phyloP scores from a whole-genome alignment of 2,329 filamentous ascomycete species.

The Pseudocercospora pini-densiflorae region DNA sequence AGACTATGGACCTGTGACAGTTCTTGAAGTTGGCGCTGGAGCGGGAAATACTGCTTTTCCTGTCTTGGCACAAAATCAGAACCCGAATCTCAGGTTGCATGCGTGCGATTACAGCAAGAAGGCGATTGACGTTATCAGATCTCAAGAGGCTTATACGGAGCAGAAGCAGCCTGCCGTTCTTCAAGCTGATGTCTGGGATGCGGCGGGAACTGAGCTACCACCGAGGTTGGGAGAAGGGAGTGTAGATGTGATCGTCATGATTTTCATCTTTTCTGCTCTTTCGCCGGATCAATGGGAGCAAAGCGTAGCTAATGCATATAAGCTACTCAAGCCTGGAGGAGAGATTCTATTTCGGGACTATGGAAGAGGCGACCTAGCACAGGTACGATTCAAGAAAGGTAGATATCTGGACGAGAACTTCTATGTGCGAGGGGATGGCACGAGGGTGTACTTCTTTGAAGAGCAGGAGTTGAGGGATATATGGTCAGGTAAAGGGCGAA shows the following conservation, averaged over 20 bases:
- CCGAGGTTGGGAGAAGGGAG: constrained; percentile 76
- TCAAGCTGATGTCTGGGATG: constrained; percentile 94
- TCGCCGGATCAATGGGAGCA: constrained; percentile 82
- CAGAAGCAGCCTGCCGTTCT: constrained; percentile 58
- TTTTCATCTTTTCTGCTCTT: constrained; percentile 96
- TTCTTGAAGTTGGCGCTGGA: constrained; percentile 92
- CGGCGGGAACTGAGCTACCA: constrained; percentile 70
- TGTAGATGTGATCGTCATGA: constrained; percentile 90
- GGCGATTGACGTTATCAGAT: constrained; percentile 90
- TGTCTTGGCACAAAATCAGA: constrained; percentile 81
- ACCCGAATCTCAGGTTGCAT: constrained; percentile 79
- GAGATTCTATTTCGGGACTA: constrained; percentile 95
- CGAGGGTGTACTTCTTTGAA: constrained; percentile 97
- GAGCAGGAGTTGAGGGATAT: constrained; percentile 78
- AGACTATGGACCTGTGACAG: constrained; percentile 68
- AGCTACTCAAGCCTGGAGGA: constrained; percentile 88
- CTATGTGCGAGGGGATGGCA: constrained; percentile 93
- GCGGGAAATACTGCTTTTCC: constrained; percentile 98
- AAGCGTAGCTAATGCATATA: constrained; percentile 80
- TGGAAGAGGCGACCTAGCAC: constrained; percentile 90
- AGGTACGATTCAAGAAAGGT: constrained; percentile 96
- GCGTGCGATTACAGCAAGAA: constrained; percentile 97
- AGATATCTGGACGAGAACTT: constrained; percentile 96
- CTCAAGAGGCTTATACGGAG: constrained; percentile 74
- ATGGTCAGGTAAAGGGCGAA: constrained; percentile 62